Percentiles rank a stretch among this genome's conserved stretches.
Conservation (phyloP, 495 filamentous ascomycete species). For the Neurospora cerealis region DNA sequence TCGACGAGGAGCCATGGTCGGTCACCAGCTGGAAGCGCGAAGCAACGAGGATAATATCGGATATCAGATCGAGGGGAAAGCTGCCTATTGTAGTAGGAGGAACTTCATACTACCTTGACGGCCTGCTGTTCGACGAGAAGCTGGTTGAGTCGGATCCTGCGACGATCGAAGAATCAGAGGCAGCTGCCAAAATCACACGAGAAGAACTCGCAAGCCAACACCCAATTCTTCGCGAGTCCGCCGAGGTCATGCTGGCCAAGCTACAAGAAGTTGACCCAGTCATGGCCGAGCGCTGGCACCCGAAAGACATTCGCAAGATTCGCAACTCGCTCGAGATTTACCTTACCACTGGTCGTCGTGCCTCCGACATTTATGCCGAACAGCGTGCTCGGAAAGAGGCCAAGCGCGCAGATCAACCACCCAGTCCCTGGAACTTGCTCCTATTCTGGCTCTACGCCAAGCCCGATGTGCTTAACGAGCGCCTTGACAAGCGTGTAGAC, state of each 20-base stretch:
- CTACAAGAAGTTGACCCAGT: slow-evolving; percentile 72
- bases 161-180: slow-evolving; percentile 8
- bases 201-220: slow-evolving; percentile 39
- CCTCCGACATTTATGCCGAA: slow-evolving; percentile 81
- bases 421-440: slow-evolving; percentile 51
- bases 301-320: slow-evolving; percentile 84
- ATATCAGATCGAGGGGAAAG: slow-evolving; percentile 65
- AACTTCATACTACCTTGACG: slow-evolving; percentile 88
- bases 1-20: slow-evolving; percentile 71
- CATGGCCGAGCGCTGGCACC: slow-evolving; percentile 91
- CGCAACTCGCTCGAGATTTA: slow-evolving; percentile 83
- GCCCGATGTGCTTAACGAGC: slow-evolving; percentile 49
- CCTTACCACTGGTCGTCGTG: slow-evolving; percentile 62
- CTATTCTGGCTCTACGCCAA: slow-evolving; percentile 84
- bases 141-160: slow-evolving; percentile 40
- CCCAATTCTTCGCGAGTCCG: slow-evolving; percentile 61
- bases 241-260: slow-evolving; percentile 59
- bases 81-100: slow-evolving; percentile 90
- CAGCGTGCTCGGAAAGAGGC: slow-evolving; percentile 39
- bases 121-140: slow-evolving; percentile 66
- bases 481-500: slow-evolving; percentile 69
- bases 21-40: slow-evolving; percentile 64
- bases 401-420: slow-evolving; percentile 5
- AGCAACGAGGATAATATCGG: slow-evolving; percentile 58
- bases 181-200: slow-evolving; percentile 9